A percentile compares a stretch with the other conserved stretches of the same genome.
phyloP scores from a whole-genome alignment of 305 asterid species.

The Fraxinus velutina region DNA sequence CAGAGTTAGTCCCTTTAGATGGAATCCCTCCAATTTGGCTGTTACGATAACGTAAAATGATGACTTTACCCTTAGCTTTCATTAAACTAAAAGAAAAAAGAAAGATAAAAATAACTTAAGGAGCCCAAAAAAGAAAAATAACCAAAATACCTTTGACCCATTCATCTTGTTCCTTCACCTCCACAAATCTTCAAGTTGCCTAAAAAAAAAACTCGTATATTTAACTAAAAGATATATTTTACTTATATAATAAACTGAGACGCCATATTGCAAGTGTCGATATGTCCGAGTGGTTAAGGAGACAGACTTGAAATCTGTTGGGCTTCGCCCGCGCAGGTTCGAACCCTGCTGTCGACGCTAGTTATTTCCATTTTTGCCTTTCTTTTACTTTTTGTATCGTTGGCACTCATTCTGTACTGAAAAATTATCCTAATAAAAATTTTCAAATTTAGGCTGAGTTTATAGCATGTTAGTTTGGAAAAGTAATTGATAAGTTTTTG shows the following conservation, averaged over 20 bases:
- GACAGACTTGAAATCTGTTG: slow-evolving; percentile 96
- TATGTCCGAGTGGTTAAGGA: slow-evolving; percentile 99
- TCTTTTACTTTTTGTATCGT: neutral
- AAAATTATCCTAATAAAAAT: neutral
- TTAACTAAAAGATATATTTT: too few relatives aligned
- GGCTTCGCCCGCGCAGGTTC: slow-evolving; percentile 97
- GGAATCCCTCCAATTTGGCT: neutral
- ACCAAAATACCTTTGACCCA: too few relatives aligned
- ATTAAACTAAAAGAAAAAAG: too few relatives aligned
- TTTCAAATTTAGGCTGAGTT: neutral
- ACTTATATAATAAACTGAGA: too few relatives aligned
- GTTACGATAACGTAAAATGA: neutral
- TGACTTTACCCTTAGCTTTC: neutral
- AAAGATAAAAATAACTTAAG: too few relatives aligned
- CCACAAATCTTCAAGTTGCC: too few relatives aligned
- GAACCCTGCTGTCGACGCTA: slow-evolving; percentile 85
- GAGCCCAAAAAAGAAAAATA: too few relatives aligned
- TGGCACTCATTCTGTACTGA: neutral
- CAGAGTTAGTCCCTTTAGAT: neutral
- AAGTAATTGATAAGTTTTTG: neutral
- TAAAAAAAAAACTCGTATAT: too few relatives aligned
- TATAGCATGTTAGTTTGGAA: neutral
- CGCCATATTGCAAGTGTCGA: slow-evolving; percentile 29
- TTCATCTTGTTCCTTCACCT: too few relatives aligned
- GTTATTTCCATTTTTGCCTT: neutral